Evolutionary conservation across 305 asterid genomes (phyloP), one percentile per base, ranked within the genome.

Genomic region (Withania somnifera): DNA sequence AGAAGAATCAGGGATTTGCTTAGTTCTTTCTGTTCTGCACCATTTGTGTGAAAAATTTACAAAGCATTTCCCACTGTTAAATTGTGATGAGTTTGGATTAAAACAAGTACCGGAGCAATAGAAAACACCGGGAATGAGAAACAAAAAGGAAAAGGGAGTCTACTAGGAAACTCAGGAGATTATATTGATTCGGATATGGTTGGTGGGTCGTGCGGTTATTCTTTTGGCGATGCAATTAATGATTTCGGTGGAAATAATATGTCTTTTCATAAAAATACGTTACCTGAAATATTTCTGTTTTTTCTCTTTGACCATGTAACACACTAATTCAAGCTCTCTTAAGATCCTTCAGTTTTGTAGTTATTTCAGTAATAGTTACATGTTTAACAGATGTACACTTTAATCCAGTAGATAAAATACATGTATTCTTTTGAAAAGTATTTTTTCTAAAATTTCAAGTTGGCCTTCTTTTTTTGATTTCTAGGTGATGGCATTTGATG

Each of bases 401-500:
- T 24, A 20, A 57, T 57, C 15, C 9, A 22, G 7, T 22, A 57
- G 17, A 0, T 71, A 45, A 61, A 24, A 26, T 3, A 19, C 5
- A 36, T 0, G 0, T 60, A 45, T 4, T 73, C 60, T 73, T 73
- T 45, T 14, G 36, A 3, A 6, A 45, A 3, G 7, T 24, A 45
- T 3, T 3, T 45, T n/a, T 47, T 53, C 63, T 75, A 50, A 64
- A 8, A 50, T 75, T 75, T 28, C 61, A 28, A 50, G n/a, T 75
- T 75, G 42, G n/a, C 45, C 60, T 9, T 47, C 1, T 17, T 0
- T 28, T 32, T 75, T 32, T 30, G 9, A 32, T 50, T 50, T 64
- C 28, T 42, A 81, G 83, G 83, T 63, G 78, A 81, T 81, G 83
- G 79, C 78, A 13, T 81, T 81, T 64, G 83, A 81, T 15, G 83